Base-by-base conservation (phyloP, 441 rosid species). In the Mallotus japonicus region DNA sequence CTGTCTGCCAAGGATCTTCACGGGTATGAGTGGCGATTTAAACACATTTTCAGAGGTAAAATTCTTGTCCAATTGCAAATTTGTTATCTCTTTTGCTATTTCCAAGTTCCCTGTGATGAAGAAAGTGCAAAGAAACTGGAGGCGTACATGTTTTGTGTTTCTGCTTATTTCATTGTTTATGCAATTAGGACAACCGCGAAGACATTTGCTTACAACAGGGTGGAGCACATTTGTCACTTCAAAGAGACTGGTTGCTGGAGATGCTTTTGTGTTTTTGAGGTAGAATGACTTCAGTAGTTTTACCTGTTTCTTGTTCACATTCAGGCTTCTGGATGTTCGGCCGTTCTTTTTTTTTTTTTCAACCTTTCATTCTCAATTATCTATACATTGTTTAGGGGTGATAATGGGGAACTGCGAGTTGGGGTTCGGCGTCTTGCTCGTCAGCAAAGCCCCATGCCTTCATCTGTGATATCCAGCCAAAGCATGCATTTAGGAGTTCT, bases 401-500 rank as follows among this genome's bases (percentile, higher is more conserved):
- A 84, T 67, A 85, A 78, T 70, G 91, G 91, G 59, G 95, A 87
- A 61, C 64, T 94, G 76, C 77, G 95, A 11, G 96, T 94, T 65
- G 98, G 98, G 3, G 92, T 90, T 66, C 82, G 96, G 57, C 90
- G 87, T 42, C 82, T 81, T 67, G 84, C 89, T 70, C 84, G 79
- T 50, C 95, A 85, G 58, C 96, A 89, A 59, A 81, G 86, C 67
- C 80, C 83, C 22, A 86, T 89, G 90, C 91, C 95, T 32, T 83
- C 93, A 3, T 90, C 97, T 6, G 93, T 93, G 59, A 91, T 93
- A 69, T 94, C 98, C 53, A 85, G 96, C 76, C 96, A 92, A 65
- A 92, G 98, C 84, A 92, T 94, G 97, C 96, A 89, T 80, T 82
- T 92, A 67, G 98, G 97, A 77, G 95, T 94, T 71, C 96, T 94